A percentile compares a stretch with the other conserved stretches of the same genome.
Evolutionary conservation across 2,329 filamentous ascomycete species (phyloP).

Genomic region (Verticillium isaacii): DNA sequence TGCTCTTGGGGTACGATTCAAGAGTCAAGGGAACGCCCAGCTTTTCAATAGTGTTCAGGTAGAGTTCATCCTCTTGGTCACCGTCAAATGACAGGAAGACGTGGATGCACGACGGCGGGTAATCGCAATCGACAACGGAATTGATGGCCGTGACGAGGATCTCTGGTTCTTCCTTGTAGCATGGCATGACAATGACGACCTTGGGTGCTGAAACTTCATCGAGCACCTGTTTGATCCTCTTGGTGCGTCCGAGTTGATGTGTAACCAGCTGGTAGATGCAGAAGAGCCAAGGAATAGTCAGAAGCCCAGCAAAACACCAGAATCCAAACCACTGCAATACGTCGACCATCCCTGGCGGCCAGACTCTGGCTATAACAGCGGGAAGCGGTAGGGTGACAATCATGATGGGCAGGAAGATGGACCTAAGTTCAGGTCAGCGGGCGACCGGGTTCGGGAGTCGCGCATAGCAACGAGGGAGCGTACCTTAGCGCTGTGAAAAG

Average conservation of each 20-base stretch:
- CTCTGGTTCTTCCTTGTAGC: conserved; percentile 86
- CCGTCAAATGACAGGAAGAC: conserved; percentile 95
- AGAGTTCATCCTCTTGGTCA: conserved; percentile 82
- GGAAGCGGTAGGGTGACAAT: conserved; percentile 86
- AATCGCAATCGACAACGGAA: conserved; percentile 90
- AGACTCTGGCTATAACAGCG: conserved; percentile 62
- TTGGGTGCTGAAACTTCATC: conserved; percentile 87
- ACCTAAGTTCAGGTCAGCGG: conserved; percentile 39
- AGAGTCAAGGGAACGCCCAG: conserved; percentile 76
- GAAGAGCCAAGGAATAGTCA: conserved; percentile 88
- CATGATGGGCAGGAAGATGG: conserved; percentile 90
- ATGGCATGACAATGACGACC: conserved; percentile 94
- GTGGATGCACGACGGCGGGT: conserved; percentile 86
- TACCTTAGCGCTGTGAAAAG: conserved; percentile 44
- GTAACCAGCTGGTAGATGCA: conserved; percentile 90
- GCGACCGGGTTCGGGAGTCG: background rate
- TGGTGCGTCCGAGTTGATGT: conserved; percentile 75
- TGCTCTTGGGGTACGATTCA: conserved; percentile 78
- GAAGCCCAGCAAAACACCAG: conserved; percentile 80
- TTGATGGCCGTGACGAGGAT: conserved; percentile 81
- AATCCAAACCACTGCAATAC: conserved; percentile 93
- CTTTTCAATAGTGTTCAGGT: conserved; percentile 78
- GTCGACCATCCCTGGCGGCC: conserved; percentile 63
- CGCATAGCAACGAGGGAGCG: background rate
- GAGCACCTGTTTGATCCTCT: conserved; percentile 76